phyloP scores from a whole-genome alignment of 148 eudicot species.

The Spergularia bocconei region DNA sequence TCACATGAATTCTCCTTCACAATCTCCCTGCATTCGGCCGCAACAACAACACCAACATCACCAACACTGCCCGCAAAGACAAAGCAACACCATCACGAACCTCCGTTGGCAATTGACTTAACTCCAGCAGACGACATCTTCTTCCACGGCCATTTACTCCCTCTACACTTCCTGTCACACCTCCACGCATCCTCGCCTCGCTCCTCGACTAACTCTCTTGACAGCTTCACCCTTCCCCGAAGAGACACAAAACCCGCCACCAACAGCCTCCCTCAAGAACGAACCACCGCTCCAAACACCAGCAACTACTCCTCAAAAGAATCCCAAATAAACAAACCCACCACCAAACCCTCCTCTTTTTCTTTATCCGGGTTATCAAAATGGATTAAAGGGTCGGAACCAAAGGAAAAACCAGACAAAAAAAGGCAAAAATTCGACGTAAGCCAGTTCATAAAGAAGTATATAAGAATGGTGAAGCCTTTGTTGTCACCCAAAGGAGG shows the following conservation, averaged over 20 bases:
- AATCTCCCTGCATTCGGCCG: conserved; percentile 29
- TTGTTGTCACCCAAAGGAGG: conserved; percentile 25
- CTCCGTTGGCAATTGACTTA: conserved; percentile 49
- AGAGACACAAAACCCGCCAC: not conserved
- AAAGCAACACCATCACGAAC: not conserved
- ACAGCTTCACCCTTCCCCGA: conserved; percentile 50
- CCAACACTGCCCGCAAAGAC: not conserved
- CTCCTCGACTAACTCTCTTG: conserved; percentile 55
- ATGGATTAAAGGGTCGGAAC: conserved; percentile 36
- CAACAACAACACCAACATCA: conserved; percentile 1
- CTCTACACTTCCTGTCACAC: conserved; percentile 64
- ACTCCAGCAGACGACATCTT: conserved; percentile 80
- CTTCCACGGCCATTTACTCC: conserved; percentile 76
- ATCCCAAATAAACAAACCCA: conserved; percentile 32
- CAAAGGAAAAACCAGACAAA: conserved; percentile 1
- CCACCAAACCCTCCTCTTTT: conserved; percentile 51
- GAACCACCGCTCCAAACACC: not conserved
- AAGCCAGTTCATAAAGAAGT: conserved; percentile 48
- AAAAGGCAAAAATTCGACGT: conserved; percentile 50
- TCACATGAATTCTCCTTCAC: conserved; percentile 56
- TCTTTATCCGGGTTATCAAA: conserved; percentile 51
- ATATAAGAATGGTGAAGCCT: conserved; percentile 53
- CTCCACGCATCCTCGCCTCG: conserved; percentile 52
- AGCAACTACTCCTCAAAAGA: not conserved
- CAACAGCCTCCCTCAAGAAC: not conserved